phyloP scores from a whole-genome alignment of 768 basidiomycete species.

The Tulasnella sp. region DNA sequence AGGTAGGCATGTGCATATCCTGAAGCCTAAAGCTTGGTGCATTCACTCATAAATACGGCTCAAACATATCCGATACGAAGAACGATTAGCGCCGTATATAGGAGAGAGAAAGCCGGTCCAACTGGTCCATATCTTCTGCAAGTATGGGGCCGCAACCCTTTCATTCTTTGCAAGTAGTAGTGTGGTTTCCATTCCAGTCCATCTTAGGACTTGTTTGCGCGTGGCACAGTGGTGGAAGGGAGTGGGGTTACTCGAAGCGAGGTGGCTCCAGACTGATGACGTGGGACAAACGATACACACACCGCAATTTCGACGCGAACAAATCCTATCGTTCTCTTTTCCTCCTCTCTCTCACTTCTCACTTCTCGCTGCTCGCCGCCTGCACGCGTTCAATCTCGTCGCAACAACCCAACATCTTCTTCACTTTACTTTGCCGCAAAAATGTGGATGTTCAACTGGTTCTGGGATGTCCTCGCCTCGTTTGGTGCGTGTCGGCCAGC shows the following conservation, averaged over 20 bases:
- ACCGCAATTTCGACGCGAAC: conserved; percentile 9
- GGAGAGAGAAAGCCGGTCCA: too few relatives aligned
- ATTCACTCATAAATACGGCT: too few relatives aligned
- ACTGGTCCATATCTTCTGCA: too few relatives aligned
- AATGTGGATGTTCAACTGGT: conserved; percentile 93
- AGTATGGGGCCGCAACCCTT: too few relatives aligned
- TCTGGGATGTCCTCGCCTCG: conserved; percentile 92
- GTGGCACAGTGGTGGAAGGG: background rate
- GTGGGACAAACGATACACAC: background rate
- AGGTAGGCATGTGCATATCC: too few relatives aligned
- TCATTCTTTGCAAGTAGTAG: too few relatives aligned
- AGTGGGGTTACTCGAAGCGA: background rate
- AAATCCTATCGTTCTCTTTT: conserved; percentile 15
- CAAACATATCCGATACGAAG: too few relatives aligned
- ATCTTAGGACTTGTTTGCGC: too few relatives aligned
- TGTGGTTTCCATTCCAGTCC: too few relatives aligned
- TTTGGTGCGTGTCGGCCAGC: conserved; percentile 64
- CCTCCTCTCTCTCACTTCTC: background rate
- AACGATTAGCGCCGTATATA: too few relatives aligned
- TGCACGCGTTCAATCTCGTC: conserved; percentile 5
- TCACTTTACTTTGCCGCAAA: background rate
- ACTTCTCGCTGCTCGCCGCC: background rate
- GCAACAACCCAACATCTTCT: background rate
- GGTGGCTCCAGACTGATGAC: background rate
- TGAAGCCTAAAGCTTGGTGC: too few relatives aligned